Conservation (phyloP, 140 eudicot genomes). For the Ambrosia hybrid region DNA sequence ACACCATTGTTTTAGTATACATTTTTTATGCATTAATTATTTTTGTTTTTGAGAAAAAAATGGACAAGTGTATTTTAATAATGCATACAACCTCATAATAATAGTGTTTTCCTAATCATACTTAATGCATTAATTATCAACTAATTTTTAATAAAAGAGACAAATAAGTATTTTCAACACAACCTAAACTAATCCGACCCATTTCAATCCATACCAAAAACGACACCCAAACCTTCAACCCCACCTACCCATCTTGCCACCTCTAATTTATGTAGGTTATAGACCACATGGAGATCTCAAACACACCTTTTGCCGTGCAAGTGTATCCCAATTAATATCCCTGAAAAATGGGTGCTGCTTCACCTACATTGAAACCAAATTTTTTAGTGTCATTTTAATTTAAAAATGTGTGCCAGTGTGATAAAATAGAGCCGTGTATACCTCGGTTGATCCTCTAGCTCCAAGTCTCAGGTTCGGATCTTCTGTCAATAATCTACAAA, state of each 20-base stretch:
- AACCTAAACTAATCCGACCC: background rate
- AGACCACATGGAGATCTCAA: background rate
- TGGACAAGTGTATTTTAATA: background rate
- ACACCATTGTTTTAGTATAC: background rate
- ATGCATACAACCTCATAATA: slow-evolving; percentile 1
- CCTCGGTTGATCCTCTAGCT: slow-evolving; percentile 96
- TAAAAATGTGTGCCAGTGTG: slow-evolving; percentile 8
- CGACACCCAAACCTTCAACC: too few species aligned
- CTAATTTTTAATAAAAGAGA: background rate
- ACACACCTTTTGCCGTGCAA: slow-evolving; percentile 94
- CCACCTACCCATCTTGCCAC: background rate
- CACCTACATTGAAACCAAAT: slow-evolving; percentile 54
- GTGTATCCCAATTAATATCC: slow-evolving; percentile 98
- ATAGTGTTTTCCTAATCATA: background rate
- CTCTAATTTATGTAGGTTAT: background rate
- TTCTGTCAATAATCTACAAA: slow-evolving; percentile 77
- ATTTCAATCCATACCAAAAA: background rate
- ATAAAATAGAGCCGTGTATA: slow-evolving; percentile 19
- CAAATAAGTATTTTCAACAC: background rate
- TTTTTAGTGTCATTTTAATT: background rate
- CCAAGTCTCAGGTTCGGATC: slow-evolving; percentile 99
- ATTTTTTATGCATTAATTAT: background rate
- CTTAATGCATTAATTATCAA: slow-evolving; percentile 4
- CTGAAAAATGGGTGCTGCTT: slow-evolving; percentile 92
- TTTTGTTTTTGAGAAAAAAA: background rate